phyloP scores from a whole-genome alignment of 176 grass and related monocot species.

The Oryza rufipogon region DNA sequence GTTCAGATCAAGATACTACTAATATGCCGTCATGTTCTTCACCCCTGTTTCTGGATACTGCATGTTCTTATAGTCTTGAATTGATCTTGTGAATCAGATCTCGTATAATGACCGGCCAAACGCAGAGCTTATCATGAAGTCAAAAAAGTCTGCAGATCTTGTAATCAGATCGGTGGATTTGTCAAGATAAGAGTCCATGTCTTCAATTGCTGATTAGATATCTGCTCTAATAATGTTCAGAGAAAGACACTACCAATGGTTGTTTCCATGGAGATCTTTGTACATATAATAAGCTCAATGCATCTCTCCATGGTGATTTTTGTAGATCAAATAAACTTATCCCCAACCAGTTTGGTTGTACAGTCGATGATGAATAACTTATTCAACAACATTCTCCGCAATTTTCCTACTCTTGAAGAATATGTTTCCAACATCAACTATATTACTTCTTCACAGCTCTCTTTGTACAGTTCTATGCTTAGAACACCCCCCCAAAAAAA shows the following conservation, averaged over 20 bases:
- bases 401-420: neutral
- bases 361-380: neutral
- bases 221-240: constrained; percentile 11
- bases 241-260: neutral
- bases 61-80: neutral
- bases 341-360: constrained; percentile 22
- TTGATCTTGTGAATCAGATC: constrained; percentile 60
- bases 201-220: constrained; percentile 2
- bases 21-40: neutral
- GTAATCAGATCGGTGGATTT: constrained; percentile 74
- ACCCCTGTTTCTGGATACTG: neutral
- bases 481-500: no score
- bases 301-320: neutral
- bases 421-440: neutral
- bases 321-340: constrained; percentile 47
- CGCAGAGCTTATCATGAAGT: constrained; percentile 81
- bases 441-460: neutral
- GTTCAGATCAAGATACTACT: neutral
- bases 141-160: constrained; percentile 78
- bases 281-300: constrained; percentile 27
- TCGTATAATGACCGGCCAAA: constrained; percentile 85
- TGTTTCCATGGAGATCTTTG: constrained; percentile 4
- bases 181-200: constrained; percentile 30
- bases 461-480: neutral
- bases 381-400: neutral